Evolutionary conservation across 768 basidiomycete species (phyloP).

Genomic region (Fomitopsis serialis): DNA sequence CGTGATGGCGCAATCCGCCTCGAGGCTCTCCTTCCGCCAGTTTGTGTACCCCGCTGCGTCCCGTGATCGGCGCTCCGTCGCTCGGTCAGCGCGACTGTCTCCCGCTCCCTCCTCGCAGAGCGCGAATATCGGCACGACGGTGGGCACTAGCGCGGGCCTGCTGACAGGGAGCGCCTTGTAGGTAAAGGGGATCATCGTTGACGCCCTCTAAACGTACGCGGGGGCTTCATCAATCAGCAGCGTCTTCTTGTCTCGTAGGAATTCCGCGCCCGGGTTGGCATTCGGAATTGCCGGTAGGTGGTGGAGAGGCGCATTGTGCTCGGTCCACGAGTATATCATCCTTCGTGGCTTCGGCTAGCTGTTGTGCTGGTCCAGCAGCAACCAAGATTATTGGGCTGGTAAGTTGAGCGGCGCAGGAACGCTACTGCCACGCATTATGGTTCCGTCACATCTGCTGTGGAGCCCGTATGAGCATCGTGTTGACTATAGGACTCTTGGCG

Average conservation of each 20-base stretch:
- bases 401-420: too few relatives aligned
- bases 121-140: neutral
- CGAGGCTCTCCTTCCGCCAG: conserved; percentile 12
- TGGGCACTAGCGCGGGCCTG: neutral
- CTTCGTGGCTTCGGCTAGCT: too few relatives aligned
- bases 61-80: conserved; percentile 7
- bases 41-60: conserved; percentile 5
- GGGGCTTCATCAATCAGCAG: conserved; percentile 1
- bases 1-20: conserved; percentile 16
- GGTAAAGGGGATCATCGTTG: neutral
- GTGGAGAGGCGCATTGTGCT: neutral
- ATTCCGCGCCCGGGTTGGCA: neutral
- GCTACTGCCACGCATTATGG: too few relatives aligned
- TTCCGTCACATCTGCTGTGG: too few relatives aligned
- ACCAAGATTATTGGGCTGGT: too few relatives aligned
- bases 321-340: too few relatives aligned
- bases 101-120: neutral
- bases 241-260: neutral
- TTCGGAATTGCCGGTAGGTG: neutral
- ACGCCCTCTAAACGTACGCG: neutral
- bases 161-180: neutral
- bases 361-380: too few relatives aligned
- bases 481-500: too few relatives aligned
- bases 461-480: too few relatives aligned
- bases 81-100: conserved; percentile 7